Evolutionary conservation across 768 basidiomycete genomes (phyloP).

Genomic region (Xerocomellus amylosporus): DNA sequence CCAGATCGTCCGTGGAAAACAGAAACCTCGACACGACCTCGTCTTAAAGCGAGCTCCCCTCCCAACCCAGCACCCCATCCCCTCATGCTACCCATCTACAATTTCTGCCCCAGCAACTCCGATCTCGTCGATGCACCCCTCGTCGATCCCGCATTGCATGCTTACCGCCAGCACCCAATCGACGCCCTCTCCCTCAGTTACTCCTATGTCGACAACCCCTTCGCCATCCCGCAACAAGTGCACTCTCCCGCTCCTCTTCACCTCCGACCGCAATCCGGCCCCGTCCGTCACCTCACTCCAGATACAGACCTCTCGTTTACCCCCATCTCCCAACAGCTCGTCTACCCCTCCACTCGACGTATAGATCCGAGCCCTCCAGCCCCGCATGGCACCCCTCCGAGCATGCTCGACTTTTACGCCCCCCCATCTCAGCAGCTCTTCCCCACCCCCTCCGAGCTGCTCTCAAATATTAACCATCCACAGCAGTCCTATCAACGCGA

Average conservation of each 20-base stretch:
- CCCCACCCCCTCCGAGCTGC: slow-evolving; percentile 64
- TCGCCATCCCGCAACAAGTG: neutral
- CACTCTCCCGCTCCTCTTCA: neutral
- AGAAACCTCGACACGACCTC: neutral
- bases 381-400: neutral
- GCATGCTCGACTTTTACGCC: slow-evolving; percentile 23
- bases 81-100: slow-evolving; percentile 10
- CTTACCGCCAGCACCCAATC: neutral
- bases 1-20: slow-evolving; percentile 5
- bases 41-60: slow-evolving; percentile 5
- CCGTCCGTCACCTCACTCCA: slow-evolving; percentile 9
- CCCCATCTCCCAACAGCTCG: slow-evolving; percentile 11
- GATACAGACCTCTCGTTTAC: slow-evolving; percentile 6
- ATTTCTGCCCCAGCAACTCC: neutral
- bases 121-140: slow-evolving; percentile 12
- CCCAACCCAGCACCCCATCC: neutral
- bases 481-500: slow-evolving; percentile 3
- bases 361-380: neutral
- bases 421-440: slow-evolving; percentile 41
- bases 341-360: slow-evolving; percentile 10
- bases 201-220: slow-evolving; percentile 14
- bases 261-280: neutral
- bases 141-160: neutral
- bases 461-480: slow-evolving; percentile 40
- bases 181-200: slow-evolving; percentile 9